These are phyloP conservation scores for Didymella exigua DNA, from an alignment of 2,329 filamentous ascomycete genomes.

Conservation along the genomic window DNA sequence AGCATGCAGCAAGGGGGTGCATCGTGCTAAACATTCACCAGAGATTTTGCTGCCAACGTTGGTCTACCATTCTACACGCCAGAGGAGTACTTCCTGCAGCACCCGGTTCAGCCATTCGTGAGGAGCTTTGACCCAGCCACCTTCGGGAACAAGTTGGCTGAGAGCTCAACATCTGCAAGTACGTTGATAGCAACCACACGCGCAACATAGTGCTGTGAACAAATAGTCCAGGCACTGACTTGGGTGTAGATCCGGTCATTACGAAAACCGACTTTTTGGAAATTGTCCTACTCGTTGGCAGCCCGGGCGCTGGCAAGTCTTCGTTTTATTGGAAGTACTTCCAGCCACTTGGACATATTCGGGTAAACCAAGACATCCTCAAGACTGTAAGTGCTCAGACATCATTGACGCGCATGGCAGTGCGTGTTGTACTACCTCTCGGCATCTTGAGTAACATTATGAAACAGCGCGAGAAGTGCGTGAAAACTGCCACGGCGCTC, in stretches of 20 bases:
- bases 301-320: constrained; percentile 88
- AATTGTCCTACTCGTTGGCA: constrained; percentile 84
- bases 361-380: constrained; percentile 88
- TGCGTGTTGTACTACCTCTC: constrained; percentile 36
- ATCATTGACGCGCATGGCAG: constrained; percentile 9
- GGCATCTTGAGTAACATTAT: constrained; percentile 40
- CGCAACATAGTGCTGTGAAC: constrained; percentile 3
- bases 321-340: constrained; percentile 84
- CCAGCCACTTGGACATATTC: constrained; percentile 76
- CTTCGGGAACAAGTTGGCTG: constrained; percentile 28
- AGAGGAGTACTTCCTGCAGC: constrained; percentile 85
- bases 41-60: constrained; percentile 82
- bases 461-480: constrained; percentile 63
- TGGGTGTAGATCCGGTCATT: constrained; percentile 45
- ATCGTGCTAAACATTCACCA: constrained; percentile 13
- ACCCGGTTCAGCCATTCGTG: constrained; percentile 67
- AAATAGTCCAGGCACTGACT: constrained; percentile 28
- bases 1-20: background rate
- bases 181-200: constrained; percentile 30
- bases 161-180: constrained; percentile 40
- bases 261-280: constrained; percentile 71
- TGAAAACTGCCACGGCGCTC: constrained; percentile 72
- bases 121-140: constrained; percentile 73
- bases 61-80: constrained; percentile 83
- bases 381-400: constrained; percentile 64